Conservation (phyloP, 257 asterid genomes). For the Solanum pennellii region DNA sequence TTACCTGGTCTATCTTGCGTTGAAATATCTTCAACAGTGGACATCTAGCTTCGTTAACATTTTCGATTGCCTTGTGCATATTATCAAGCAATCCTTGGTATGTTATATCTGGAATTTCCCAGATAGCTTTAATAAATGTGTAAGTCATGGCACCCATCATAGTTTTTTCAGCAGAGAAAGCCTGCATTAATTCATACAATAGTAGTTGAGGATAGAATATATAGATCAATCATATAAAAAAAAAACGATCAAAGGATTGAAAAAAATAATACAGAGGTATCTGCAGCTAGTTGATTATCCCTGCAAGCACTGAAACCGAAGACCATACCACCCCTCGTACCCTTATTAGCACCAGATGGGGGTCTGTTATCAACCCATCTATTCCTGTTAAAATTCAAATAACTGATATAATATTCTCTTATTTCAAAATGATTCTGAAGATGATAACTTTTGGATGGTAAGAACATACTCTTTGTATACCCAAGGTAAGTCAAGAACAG, state of each 20-base stretch:
- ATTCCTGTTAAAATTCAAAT: constrained; percentile 12
- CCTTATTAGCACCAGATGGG: constrained; percentile 34
- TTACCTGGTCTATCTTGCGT: constrained; percentile 56
- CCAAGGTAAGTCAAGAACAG: constrained; percentile 53
- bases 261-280: constrained; percentile 40
- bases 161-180: constrained; percentile 26
- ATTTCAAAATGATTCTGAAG: background rate
- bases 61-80: constrained; percentile 28
- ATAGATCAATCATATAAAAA: background rate
- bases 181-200: constrained; percentile 17
- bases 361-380: constrained; percentile 43
- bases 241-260: background rate
- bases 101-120: constrained; percentile 19
- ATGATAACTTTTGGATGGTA: background rate
- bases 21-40: constrained; percentile 25
- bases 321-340: constrained; percentile 56
- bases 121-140: constrained; percentile 42
- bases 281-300: constrained; percentile 70
- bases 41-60: constrained; percentile 22
- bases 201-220: background rate
- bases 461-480: constrained; percentile 32
- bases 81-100: constrained; percentile 30
- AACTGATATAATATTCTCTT: background rate
- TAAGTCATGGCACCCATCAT: constrained; percentile 58
- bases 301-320: constrained; percentile 71